A percentile compares a stretch with the other conserved stretches of the same genome.
Conservation (phyloP, 164 flowering plant species). For the Saururus chinensis region DNA sequence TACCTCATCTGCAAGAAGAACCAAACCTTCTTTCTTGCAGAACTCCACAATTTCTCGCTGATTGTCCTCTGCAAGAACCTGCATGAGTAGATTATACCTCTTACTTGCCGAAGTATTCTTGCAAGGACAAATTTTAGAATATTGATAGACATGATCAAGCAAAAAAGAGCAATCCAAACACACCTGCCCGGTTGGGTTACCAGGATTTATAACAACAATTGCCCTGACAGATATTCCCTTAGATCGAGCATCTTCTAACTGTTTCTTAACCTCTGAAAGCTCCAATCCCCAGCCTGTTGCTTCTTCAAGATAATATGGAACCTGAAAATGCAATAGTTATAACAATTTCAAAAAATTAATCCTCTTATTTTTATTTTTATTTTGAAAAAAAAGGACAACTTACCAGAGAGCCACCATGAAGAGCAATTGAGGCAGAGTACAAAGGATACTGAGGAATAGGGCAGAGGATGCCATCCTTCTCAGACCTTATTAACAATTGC, state of each 20-base stretch:
- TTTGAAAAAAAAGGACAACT: constrained; percentile 5
- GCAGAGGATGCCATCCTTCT: constrained; percentile 89
- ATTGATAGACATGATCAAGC: background rate
- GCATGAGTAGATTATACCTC: background rate
- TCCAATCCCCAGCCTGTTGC: constrained; percentile 95
- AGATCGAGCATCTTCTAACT: constrained; percentile 61
- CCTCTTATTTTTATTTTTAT: no score
- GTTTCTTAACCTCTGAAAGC: constrained; percentile 70
- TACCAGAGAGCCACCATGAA: constrained; percentile 97
- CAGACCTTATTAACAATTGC: constrained; percentile 82
- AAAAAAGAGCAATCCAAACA: constrained; percentile 1
- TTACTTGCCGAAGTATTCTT: background rate
- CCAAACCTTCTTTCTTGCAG: constrained; percentile 90
- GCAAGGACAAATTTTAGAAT: background rate
- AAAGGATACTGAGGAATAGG: constrained; percentile 99
- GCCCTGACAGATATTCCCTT: constrained; percentile 81
- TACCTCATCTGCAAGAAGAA: constrained; percentile 99
- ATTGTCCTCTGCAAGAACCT: constrained; percentile 94
- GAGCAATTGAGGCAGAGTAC: constrained; percentile 96
- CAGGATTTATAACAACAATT: constrained; percentile 97
- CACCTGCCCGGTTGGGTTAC: constrained; percentile 99
- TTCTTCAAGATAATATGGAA: constrained; percentile 94
- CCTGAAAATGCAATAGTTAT: constrained; percentile 31
- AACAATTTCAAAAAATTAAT: no score
- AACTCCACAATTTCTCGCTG: constrained; percentile 82